These are phyloP conservation scores for Capillidium heterosporum DNA, from an alignment of 371 early-diverging fungal genomes.

Conservation along the genomic window DNA sequence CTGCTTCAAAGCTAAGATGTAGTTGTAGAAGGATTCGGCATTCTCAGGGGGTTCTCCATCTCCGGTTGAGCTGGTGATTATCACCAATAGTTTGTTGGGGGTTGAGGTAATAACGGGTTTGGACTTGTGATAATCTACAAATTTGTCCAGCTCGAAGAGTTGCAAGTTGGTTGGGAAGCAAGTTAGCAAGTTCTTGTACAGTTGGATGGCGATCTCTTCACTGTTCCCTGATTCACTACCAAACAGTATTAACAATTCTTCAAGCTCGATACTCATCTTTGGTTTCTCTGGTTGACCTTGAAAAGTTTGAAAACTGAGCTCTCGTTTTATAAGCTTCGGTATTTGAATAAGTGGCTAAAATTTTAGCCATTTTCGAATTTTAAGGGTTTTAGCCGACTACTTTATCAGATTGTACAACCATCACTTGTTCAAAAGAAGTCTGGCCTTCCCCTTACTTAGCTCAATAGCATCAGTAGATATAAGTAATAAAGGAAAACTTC, in stretches of 20 bases:
- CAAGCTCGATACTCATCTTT: slow-evolving; percentile 12
- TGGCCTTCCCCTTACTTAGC: no score
- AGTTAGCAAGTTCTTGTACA: background rate
- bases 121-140: background rate
- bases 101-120: background rate
- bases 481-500: no score
- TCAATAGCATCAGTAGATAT: no score
- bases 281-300: no score
- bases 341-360: no score
- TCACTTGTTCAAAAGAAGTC: no score
- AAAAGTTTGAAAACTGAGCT: no score
- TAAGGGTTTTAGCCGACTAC: no score
- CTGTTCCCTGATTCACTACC: slow-evolving; percentile 2
- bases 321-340: no score
- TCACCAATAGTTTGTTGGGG: slow-evolving; percentile 32
- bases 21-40: slow-evolving; percentile 41
- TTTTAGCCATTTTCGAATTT: no score
- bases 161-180: background rate
- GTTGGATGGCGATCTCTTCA: background rate
- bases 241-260: slow-evolving; percentile 10
- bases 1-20: background rate
- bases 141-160: background rate
- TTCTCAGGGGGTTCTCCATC: slow-evolving; percentile 94
- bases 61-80: slow-evolving; percentile 81
- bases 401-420: no score